phyloP scores from a whole-genome alignment of 805 yeast species.

The Monosporozyma aerobia region DNA sequence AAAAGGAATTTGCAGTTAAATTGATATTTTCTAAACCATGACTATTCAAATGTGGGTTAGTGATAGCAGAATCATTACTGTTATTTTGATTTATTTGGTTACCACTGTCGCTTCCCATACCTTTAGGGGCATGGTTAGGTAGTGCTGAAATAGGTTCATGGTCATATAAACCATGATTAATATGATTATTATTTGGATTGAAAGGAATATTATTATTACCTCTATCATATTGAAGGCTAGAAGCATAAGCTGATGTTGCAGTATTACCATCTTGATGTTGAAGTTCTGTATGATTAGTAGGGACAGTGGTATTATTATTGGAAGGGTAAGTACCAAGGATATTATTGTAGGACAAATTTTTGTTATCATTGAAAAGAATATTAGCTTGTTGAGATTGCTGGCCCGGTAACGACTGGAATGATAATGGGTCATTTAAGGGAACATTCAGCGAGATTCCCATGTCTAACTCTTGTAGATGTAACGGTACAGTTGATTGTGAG shows the following conservation, averaged over 20 bases:
- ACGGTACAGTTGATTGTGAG: neutral
- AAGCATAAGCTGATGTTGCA: neutral
- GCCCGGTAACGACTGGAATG: neutral
- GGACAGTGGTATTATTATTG: neutral
- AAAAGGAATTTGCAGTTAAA: slow-evolving; percentile 2
- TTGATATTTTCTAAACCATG: slow-evolving; percentile 1
- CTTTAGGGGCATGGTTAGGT: neutral
- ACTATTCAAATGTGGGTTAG: neutral
- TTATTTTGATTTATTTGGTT: neutral
- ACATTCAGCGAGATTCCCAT: neutral
- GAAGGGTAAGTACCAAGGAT: neutral
- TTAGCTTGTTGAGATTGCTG: slow-evolving; percentile 3
- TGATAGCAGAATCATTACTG: neutral
- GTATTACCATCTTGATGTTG: slow-evolving; percentile 1
- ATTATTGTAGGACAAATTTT: neutral
- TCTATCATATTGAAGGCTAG: neutral
- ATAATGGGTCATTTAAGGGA: neutral
- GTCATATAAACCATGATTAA: neutral
- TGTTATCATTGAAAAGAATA: slow-evolving; percentile 1
- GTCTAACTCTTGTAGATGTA: slow-evolving; percentile 3
- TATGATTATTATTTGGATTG: neutral
- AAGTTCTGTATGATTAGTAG: neutral
- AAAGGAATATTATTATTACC: neutral
- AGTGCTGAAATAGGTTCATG: neutral
- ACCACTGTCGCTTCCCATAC: neutral